Conservation (phyloP, 2,329 filamentous ascomycete species). For the Dactylonectria macrodidyma region DNA sequence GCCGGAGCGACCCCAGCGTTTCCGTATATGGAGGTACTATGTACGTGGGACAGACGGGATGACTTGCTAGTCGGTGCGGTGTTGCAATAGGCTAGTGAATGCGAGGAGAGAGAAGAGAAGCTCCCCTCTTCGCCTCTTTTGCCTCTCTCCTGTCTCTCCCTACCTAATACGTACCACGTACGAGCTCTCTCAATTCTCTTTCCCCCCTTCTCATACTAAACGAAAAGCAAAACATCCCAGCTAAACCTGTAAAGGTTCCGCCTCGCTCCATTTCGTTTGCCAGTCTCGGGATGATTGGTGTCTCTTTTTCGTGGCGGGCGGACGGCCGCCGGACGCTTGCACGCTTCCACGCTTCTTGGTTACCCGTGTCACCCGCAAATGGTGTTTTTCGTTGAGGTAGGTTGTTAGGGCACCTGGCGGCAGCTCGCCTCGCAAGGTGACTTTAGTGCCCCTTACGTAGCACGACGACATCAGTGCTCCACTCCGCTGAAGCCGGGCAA, state of each 20-base stretch:
- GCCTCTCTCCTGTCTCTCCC: not conserved
- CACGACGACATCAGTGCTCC: not conserved
- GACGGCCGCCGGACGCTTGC: not conserved
- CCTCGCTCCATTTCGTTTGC: slow-evolving; percentile 21
- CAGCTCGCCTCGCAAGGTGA: not conserved
- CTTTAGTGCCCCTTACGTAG: not conserved
- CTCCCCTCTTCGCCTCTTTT: slow-evolving; percentile 3
- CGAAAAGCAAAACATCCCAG: slow-evolving; percentile 31
- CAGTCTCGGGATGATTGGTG: slow-evolving; percentile 28
- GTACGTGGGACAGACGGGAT: no score
- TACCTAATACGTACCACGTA: not conserved
- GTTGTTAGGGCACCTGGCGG: not conserved
- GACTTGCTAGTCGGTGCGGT: slow-evolving; percentile 2
- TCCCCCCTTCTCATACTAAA: slow-evolving; percentile 9
- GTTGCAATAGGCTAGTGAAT: not conserved
- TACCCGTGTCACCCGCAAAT: not conserved
- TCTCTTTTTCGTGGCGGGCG: slow-evolving; percentile 9
- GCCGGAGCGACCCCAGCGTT: slow-evolving; percentile 3
- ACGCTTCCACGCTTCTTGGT: not conserved
- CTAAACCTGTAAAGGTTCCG: slow-evolving; percentile 15
- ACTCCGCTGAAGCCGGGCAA: not conserved
- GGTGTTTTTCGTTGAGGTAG: no score
- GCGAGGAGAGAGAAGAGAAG: slow-evolving; percentile 8
- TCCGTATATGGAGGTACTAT: no score
- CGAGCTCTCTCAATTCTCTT: not conserved